Evolutionary conservation across 306 rosid genomes (phyloP).

Genomic region (Urtica urens): DNA sequence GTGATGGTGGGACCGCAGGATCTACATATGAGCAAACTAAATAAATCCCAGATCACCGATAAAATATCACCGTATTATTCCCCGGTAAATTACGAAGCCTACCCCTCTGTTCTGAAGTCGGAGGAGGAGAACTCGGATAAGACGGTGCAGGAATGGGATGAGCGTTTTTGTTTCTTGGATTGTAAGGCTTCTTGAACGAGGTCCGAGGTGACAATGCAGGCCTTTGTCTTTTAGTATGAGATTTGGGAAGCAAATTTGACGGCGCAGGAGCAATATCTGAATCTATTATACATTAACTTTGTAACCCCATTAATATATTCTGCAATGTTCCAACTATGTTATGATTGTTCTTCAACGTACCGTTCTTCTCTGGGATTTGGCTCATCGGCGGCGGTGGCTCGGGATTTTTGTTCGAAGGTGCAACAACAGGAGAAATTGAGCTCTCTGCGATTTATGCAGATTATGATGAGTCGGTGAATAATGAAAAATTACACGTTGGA

Average conservation of each 20-base stretch:
- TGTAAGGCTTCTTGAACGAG: constrained; percentile 35
- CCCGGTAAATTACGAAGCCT: constrained; percentile 30
- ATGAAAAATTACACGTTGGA: too few species aligned
- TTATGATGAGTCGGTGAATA: background rate
- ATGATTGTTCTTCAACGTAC: constrained; percentile 27
- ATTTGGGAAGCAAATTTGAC: constrained; percentile 26
- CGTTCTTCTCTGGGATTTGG: constrained; percentile 35
- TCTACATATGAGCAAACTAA: constrained; percentile 35
- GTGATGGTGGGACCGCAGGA: constrained; percentile 39
- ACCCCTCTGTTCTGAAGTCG: constrained; percentile 45
- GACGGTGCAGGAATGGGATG: constrained; percentile 58
- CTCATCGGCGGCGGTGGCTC: constrained; percentile 26
- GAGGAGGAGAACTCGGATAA: constrained; percentile 39
- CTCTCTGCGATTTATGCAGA: constrained; percentile 43
- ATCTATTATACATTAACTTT: constrained; percentile 6
- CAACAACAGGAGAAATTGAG: constrained; percentile 40
- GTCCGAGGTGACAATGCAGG: constrained; percentile 40
- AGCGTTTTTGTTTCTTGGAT: constrained; percentile 30
- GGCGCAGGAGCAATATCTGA: constrained; percentile 37
- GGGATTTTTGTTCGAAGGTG: constrained; percentile 33
- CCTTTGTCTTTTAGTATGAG: constrained; percentile 27
- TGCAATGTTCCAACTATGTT: constrained; percentile 3
- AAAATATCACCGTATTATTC: background rate
- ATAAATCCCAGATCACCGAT: background rate
- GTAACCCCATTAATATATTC: background rate